These are phyloP conservation scores for Collariella sp. DNA, from an alignment of 495 filamentous ascomycete genomes.

Conservation along the genomic window DNA sequence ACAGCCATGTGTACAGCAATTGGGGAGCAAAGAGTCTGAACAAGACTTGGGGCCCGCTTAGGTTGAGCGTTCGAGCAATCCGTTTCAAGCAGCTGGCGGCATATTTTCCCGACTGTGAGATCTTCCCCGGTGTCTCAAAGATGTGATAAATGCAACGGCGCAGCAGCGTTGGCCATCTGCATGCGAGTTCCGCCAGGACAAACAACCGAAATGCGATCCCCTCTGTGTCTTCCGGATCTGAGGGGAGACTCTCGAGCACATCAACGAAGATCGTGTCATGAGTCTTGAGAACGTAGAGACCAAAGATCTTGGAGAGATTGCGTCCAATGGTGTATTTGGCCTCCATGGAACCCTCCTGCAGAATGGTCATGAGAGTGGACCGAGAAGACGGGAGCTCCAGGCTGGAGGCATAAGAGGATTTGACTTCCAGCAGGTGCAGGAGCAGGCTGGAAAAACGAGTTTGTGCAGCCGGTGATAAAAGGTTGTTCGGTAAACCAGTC, in stretches of 20 bases:
- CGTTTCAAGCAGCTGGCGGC: conserved; percentile 59
- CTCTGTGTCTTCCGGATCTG: conserved; percentile 60
- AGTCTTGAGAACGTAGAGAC: conserved; percentile 62
- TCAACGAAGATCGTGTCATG: conserved; percentile 79
- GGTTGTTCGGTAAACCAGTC: conserved; percentile 50
- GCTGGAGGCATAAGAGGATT: conserved; percentile 51
- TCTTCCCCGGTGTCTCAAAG: conserved; percentile 73
- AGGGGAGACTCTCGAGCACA: conserved; percentile 62
- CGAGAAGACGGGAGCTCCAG: conserved; percentile 55
- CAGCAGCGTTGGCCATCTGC: conserved; percentile 69
- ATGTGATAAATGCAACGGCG: conserved; percentile 84
- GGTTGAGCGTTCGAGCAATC: conserved; percentile 54
- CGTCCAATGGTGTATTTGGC: conserved; percentile 69
- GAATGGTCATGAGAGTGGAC: conserved; percentile 63
- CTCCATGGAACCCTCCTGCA: conserved; percentile 55
- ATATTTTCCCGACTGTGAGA: conserved; percentile 54
- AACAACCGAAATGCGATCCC: conserved; percentile 79
- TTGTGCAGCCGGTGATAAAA: conserved; percentile 59
- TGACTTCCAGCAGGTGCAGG: conserved; percentile 53
- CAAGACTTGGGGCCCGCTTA: conserved; percentile 55
- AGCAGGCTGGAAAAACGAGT: conserved; percentile 58
- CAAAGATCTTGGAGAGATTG: conserved; percentile 65
- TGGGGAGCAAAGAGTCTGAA: conserved; percentile 88
- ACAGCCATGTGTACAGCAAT: conserved; percentile 87
- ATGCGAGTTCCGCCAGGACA: conserved; percentile 64